Base-by-base conservation (phyloP, 2,329 filamentous ascomycete genomes). In the Albifimbria verrucaria region DNA sequence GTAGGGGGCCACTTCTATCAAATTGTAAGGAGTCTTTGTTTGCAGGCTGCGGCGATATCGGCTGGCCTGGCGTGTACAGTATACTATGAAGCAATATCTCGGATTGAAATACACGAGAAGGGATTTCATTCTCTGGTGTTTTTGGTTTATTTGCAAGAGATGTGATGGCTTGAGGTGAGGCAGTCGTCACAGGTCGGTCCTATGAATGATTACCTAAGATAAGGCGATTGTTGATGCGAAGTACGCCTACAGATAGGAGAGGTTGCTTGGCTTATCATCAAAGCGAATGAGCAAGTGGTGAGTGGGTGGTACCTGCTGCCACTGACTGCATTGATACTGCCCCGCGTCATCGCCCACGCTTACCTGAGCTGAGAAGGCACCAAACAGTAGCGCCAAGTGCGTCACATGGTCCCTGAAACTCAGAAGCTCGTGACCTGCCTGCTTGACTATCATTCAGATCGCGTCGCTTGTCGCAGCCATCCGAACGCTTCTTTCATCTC, bases 1-100 rank as follows among this genome's bases (percentile, higher is more conserved):
- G 77, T 79, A 68, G 28, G 18, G 12, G 15, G 26, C 26, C 18
- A n/a, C 12, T 39, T 15, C 32, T 12, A 12, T n/a, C 15, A 12
- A n/a, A n/a, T 32, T 7, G 32, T 4, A n/a, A n/a, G 18, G 32
- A n/a, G 32, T 17, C 12, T 12, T 39, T 39, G 12, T 5, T 39
- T 39, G 32, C 32, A n/a, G 18, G 11, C 18, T 39, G 18, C 5
- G 18, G 32, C 12, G 12, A 39, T 7, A 12, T 12, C 32, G 12
- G 32, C 32, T 39, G 12, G 15, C 32, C 11, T n/a, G 15, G 11
- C 18, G 32, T 39, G 18, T 12, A 39, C n/a, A n/a, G n/a, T n/a
- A n/a, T n/a, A n/a, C n/a, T n/a, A n/a, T n/a, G n/a, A n/a, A n/a
- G n/a, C n/a, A n/a, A n/a, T n/a, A n/a, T n/a, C n/a, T n/a, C n/a